Conservation (phyloP, 2,329 filamentous ascomycete species). For the Zelopaecilomyces penicillatus region DNA sequence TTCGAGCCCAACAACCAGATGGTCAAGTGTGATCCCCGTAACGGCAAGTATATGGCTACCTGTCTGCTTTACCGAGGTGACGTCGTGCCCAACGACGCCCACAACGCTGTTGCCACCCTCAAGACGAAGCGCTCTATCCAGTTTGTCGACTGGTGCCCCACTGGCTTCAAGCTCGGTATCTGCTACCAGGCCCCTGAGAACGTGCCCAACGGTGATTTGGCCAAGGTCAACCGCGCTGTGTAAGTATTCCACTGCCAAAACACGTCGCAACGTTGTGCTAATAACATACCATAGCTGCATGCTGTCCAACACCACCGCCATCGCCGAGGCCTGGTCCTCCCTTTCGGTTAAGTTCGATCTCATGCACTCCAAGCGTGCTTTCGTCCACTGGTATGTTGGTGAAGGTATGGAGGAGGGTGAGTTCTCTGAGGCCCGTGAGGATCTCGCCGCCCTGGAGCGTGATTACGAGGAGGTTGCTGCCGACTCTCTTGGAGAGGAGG, state of each 20-base stretch:
- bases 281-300: constrained; percentile 61
- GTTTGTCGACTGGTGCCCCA: constrained; percentile 99
- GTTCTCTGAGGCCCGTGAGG: constrained; percentile 98
- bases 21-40: constrained; percentile 98
- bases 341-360: constrained; percentile 98
- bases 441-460: constrained; percentile 92
- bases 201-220: constrained; percentile 93
- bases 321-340: constrained; percentile 95
- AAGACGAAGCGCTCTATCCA: constrained; percentile 99
- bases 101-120: constrained; percentile 84
- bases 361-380: constrained; percentile 99
- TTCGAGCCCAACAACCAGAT: constrained; percentile 99
- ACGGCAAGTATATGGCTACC: constrained; percentile 99
- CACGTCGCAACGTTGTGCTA: background rate
- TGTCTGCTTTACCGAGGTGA: constrained; percentile 97
- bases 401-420: constrained; percentile 99
- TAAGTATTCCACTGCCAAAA: constrained; percentile 43
- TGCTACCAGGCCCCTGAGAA: constrained; percentile 97
- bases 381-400: constrained; percentile 99
- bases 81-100: constrained; percentile 92
- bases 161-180: constrained; percentile 99
- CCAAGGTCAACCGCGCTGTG: constrained; percentile 97
- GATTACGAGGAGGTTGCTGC: constrained; percentile 98
- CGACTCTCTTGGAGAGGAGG: constrained; percentile 83
- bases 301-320: constrained; percentile 97